A percentile compares a stretch with the other conserved stretches of the same genome.
Evolutionary conservation across 176 grass and related monocot genomes (phyloP).

Genomic region (Triticum turgidum): DNA sequence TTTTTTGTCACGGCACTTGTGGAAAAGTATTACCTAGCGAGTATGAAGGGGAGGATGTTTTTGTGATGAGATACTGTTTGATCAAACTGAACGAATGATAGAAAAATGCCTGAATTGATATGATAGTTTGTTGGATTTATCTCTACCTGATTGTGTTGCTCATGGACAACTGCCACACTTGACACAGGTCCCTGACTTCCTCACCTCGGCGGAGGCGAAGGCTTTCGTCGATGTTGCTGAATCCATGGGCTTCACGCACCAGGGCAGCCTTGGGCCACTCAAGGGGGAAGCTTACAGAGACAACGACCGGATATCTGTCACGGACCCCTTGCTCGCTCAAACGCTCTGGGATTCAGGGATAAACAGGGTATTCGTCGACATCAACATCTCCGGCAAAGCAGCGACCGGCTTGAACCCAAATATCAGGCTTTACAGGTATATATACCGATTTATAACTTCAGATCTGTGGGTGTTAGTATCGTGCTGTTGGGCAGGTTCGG

Average conservation of each 20-base stretch:
- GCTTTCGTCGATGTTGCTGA: conserved; percentile 68
- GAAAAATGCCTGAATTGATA: neutral
- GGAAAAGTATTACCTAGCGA: neutral
- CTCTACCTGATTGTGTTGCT: neutral
- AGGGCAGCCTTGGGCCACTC: conserved; percentile 81
- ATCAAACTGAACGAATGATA: neutral
- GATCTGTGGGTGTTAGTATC: neutral
- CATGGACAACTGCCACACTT: conserved; percentile 3
- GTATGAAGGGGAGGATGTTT: neutral
- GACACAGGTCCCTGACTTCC: conserved; percentile 67
- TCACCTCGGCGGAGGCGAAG: conserved; percentile 68
- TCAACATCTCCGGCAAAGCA: conserved; percentile 60
- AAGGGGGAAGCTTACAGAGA: conserved; percentile 91
- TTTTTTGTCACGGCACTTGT: neutral
- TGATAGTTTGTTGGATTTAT: neutral
- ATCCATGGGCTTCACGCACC: conserved; percentile 69
- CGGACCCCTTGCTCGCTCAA: conserved; percentile 70
- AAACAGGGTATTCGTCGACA: conserved; percentile 65
- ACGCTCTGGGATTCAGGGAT: conserved; percentile 88
- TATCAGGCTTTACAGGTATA: conserved; percentile 92
- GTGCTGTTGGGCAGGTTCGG: neutral
- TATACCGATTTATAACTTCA: neutral
- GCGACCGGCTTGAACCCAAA: conserved; percentile 79
- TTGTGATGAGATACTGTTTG: neutral
- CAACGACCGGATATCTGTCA: conserved; percentile 83